These are phyloP conservation scores for Rhinocladiella similis DNA, from an alignment of 2,329 filamentous ascomycete species.

Conservation along the genomic window DNA sequence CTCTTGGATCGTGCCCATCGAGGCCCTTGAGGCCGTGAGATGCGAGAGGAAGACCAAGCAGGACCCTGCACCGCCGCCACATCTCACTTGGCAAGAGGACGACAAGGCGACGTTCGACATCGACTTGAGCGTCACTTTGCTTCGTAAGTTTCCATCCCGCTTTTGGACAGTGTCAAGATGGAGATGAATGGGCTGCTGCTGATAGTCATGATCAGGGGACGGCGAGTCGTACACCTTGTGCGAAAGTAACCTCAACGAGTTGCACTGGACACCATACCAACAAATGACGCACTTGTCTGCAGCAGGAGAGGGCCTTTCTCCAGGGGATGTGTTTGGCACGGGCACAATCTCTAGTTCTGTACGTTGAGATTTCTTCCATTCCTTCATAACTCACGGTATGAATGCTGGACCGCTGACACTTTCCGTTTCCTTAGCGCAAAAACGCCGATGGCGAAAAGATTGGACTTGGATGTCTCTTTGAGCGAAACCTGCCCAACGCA, in stretches of 20 bases:
- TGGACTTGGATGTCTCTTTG: conserved; percentile 16
- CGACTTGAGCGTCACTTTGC: conserved; percentile 1
- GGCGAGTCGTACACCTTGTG: conserved; percentile 24
- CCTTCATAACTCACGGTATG: background rate
- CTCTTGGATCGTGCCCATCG: conserved; percentile 60
- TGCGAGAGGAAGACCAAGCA: conserved; percentile 6
- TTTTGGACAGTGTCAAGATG: too few species aligned
- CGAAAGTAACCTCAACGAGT: conserved; percentile 28
- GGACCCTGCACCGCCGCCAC: conserved; percentile 11
- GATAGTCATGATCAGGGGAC: conserved; percentile 6
- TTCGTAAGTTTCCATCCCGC: background rate
- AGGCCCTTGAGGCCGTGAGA: conserved; percentile 45
- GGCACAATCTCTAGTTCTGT: conserved; percentile 26
- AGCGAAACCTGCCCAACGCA: conserved; percentile 7
- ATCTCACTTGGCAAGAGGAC: conserved; percentile 10
- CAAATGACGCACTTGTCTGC: conserved; percentile 25
- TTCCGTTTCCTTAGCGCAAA: background rate
- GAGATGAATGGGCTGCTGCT: background rate
- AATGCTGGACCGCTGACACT: background rate
- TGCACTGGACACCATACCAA: conserved; percentile 32
- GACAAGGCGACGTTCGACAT: conserved; percentile 11
- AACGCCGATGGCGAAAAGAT: conserved; percentile 13
- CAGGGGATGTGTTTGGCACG: conserved; percentile 31
- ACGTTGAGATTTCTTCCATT: conserved; percentile 1
- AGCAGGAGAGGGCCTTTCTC: conserved; percentile 27